These are phyloP conservation scores for Rhizophagus sp. DNA, from an alignment of 192 early-diverging fungal species.

Conservation along the genomic window DNA sequence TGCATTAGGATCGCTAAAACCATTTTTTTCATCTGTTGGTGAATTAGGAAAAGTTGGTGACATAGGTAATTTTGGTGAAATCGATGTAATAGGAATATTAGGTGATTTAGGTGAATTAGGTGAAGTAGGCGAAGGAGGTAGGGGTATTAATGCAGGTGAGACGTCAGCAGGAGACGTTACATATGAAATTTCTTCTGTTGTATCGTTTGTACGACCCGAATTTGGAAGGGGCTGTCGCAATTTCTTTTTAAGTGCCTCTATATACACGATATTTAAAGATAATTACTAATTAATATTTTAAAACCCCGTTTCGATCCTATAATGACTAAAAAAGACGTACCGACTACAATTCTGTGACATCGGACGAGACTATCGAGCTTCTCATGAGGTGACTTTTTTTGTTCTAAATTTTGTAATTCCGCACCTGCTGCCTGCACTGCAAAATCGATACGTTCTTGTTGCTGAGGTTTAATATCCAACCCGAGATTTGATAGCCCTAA, in stretches of 20 bases:
- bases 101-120: neutral
- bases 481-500: conserved; percentile 57
- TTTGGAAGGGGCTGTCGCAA: neutral
- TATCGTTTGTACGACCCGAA: neutral
- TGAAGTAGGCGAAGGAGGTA: neutral
- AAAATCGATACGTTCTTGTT: conserved; percentile 31
- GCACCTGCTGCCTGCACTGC: conserved; percentile 35
- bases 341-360: conserved; percentile 42
- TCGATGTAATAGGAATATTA: neutral
- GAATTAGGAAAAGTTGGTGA: neutral
- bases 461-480: conserved; percentile 31
- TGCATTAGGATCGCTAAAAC: conserved; percentile 35
- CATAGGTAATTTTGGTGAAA: conserved; percentile 9
- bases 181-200: neutral
- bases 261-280: neutral
- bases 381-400: conserved; percentile 33
- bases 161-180: neutral
- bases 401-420: conserved; percentile 36
- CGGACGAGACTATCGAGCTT: conserved; percentile 37
- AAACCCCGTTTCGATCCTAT: neutral
- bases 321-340: conserved; percentile 19
- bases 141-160: neutral
- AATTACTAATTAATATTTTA: neutral
- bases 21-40: neutral
- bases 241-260: conserved; percentile 15